These are phyloP conservation scores for Trametes meyenii DNA, from an alignment of 768 basidiomycete species.

Conservation along the genomic window DNA sequence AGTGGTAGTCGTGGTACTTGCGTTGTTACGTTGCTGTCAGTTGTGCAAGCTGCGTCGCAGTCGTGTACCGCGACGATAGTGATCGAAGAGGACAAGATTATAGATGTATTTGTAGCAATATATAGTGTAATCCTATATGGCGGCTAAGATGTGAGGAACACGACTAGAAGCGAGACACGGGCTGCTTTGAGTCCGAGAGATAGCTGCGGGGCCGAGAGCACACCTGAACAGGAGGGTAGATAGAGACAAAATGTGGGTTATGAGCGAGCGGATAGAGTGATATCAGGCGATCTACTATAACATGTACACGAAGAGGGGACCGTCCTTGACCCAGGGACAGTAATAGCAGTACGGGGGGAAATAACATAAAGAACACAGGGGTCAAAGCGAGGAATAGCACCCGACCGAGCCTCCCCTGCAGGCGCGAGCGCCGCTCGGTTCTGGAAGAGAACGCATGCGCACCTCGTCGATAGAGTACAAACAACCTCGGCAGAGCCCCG, in stretches of 20 bases:
- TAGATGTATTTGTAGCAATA: constrained; percentile 33
- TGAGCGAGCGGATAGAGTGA: background rate
- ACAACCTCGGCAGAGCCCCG: constrained; percentile 9
- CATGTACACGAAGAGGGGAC: background rate
- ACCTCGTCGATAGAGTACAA: constrained; percentile 3
- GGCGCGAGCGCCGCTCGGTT: too few species aligned
- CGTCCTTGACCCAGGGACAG: background rate
- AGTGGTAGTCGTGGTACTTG: background rate
- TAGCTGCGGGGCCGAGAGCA: background rate
- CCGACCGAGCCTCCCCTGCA: background rate
- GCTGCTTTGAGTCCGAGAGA: background rate
- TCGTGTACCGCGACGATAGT: constrained; percentile 6
- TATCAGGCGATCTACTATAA: background rate
- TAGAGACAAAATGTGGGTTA: background rate
- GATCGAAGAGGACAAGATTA: constrained; percentile 16
- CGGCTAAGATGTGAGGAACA: background rate
- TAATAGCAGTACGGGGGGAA: background rate
- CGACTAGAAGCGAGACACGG: background rate
- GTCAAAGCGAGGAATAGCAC: background rate
- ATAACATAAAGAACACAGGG: background rate
- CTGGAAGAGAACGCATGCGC: too few species aligned
- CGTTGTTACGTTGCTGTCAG: background rate
- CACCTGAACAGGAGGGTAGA: background rate
- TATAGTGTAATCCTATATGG: constrained; percentile 32
- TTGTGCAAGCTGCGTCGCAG: constrained; percentile 1